Percentiles rank a stretch among this genome's conserved stretches.
Conservation (phyloP, 225 moss, liverwort and hornwort genomes). For the Asterella californica region DNA sequence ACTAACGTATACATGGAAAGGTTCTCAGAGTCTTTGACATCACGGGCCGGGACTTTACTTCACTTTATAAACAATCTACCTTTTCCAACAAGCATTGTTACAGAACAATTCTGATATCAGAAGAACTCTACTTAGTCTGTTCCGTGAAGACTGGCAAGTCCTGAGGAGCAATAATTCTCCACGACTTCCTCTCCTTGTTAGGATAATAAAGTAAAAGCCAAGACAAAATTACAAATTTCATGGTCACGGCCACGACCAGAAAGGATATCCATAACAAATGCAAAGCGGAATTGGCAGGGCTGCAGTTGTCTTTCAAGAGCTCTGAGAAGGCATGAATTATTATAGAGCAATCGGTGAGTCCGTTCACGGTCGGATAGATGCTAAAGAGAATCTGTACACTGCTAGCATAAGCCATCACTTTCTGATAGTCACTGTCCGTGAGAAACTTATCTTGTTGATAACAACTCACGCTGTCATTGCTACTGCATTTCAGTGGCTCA, state of each 20-base stretch:
- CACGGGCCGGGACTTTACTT: too few species aligned
- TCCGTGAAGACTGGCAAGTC: background rate
- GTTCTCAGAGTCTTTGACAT: too few species aligned
- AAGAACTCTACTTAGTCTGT: background rate
- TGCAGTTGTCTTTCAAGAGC: conserved; percentile 49
- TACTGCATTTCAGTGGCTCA: conserved; percentile 17
- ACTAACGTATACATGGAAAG: too few species aligned
- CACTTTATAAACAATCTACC: too few species aligned
- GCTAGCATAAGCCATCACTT: conserved; percentile 34
- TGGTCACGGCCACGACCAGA: conserved; percentile 40
- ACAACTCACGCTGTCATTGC: conserved; percentile 24
- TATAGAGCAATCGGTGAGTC: conserved; percentile 62
- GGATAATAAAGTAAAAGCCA: conserved; percentile 55
- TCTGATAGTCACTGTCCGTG: conserved; percentile 29
- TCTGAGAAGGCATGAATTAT: conserved; percentile 55
- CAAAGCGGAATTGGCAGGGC: conserved; percentile 37
- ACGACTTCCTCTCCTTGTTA: conserved; percentile 19
- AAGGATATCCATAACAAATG: conserved; percentile 61
- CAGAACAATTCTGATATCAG: too few species aligned
- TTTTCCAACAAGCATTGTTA: too few species aligned
- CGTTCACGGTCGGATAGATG: conserved; percentile 44
- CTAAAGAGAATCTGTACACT: conserved; percentile 49
- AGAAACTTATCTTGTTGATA: conserved; percentile 12
- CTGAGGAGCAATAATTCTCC: conserved; percentile 10
- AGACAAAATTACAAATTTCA: conserved; percentile 37